Conservation (phyloP, 1,284 basidiomycete genomes). For the Ceratobasidium sp. region DNA sequence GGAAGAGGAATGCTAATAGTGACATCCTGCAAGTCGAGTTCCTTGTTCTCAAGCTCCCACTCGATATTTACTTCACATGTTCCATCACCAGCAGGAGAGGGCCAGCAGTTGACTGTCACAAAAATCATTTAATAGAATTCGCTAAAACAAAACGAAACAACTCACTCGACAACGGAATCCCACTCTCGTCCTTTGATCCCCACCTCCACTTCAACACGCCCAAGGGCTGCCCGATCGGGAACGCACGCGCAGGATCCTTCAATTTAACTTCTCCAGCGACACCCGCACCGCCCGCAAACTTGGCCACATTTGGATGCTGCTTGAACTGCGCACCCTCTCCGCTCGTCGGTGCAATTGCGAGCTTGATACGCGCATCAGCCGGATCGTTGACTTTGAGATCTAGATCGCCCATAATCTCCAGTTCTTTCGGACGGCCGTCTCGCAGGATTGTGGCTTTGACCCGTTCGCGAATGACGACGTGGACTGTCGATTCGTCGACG, state of each 20-base stretch:
- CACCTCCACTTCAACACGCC: constrained; percentile 95
- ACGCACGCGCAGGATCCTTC: constrained; percentile 82
- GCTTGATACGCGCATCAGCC: constrained; percentile 74
- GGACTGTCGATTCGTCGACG: constrained; percentile 56
- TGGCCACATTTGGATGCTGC: constrained; percentile 94
- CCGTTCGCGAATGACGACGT: constrained; percentile 85
- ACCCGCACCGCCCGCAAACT: constrained; percentile 65
- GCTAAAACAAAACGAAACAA: constrained; percentile 36
- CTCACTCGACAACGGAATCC: constrained; percentile 89
- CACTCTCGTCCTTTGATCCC: constrained; percentile 88
- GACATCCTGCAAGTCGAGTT: constrained; percentile 81
- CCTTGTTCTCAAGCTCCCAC: constrained; percentile 92
- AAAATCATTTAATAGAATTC: not conserved
- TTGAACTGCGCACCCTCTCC: constrained; percentile 84
- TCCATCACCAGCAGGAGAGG: constrained; percentile 87
- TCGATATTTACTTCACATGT: constrained; percentile 94
- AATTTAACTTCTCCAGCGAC: constrained; percentile 76
- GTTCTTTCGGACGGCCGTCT: constrained; percentile 88
- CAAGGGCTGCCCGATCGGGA: constrained; percentile 77
- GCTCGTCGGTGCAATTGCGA: constrained; percentile 70
- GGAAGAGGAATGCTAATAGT: constrained; percentile 92
- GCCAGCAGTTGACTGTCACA: constrained; percentile 90
- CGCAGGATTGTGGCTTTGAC: constrained; percentile 82
- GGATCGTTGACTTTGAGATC: constrained; percentile 85
- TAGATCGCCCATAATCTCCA: constrained; percentile 95